Evolutionary conservation across 1,139 yeast species (phyloP), one percentile per base, ranked within the genome.

Genomic region (Sugiyamaella castrensis): DNA sequence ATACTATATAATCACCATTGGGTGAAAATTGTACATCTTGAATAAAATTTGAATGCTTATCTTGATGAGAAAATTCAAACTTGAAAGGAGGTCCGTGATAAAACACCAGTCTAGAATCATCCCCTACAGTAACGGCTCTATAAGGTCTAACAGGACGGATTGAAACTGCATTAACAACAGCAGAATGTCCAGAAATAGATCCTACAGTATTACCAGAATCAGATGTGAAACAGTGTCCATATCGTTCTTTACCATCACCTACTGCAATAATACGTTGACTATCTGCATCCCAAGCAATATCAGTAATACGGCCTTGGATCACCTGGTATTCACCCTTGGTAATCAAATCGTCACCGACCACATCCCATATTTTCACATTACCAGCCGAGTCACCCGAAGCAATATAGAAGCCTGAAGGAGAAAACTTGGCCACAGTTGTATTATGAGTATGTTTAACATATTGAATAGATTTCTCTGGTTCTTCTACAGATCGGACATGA

Each of bases 201-300:
- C 98, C 99, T 40, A 92, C 83, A 9, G 96, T 81, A 68, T 92
- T 92, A 50, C 98, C 98, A 0, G 95, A 78, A 65, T 92, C 99
- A 78, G 87, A 86, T 6, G 96, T 81, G 63, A 92, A 88, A 54
- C 95, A 91, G 60, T 87, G 96, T 2, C 98, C 98, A 63, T 81
- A 89, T 56, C 85, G 78, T 61, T 91, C 97, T 61, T 85, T 84
- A 43, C 98, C 98, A 60, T 87, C 85, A 47, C 99, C 99, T 9
- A 91, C 98, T 1, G 96, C 96, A 64, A 94, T 87, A 48, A 94
- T 71, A 56, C 98, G 76, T 51, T 82, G 73, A 44, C 83, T 81
- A 61, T 94, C 98, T 16, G 85, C 84, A 65, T 94, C 98, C 98
- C 98, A 94, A 1, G 91, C 83, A 55, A 92, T 73, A 54, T 88